Conservation (phyloP, 2,329 filamentous ascomycete genomes). For the Dichotomopilus funicola region DNA sequence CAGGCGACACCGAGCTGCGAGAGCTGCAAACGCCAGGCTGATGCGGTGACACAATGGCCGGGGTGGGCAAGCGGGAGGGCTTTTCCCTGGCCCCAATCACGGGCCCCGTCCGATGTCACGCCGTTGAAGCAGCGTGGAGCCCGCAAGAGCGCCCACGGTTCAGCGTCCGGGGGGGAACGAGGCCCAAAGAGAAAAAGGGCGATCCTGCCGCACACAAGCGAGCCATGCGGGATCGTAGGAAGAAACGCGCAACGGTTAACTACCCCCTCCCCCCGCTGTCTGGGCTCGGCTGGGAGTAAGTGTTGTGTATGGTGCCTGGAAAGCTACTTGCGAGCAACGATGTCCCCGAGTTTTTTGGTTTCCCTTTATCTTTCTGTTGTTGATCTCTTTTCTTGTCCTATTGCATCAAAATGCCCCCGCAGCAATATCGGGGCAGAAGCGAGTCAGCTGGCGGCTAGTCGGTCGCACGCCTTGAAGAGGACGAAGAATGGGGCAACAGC, state of each 20-base stretch:
- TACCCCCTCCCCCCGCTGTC: background rate
- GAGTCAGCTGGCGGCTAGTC: conserved; percentile 22
- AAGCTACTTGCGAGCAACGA: too few relatives aligned
- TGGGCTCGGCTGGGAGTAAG: too few relatives aligned
- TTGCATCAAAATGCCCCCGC: conserved; percentile 1
- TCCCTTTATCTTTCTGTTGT: background rate
- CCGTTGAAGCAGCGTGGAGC: conserved; percentile 17
- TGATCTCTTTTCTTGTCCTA: background rate
- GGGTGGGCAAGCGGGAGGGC: background rate
- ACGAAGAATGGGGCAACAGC: conserved; percentile 6
- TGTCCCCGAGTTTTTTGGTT: background rate
- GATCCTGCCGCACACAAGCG: conserved; percentile 4
- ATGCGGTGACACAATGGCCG: conserved; percentile 6
- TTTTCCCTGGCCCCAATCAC: conserved; percentile 4
- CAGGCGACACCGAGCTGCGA: conserved; percentile 2
- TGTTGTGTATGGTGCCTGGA: too few relatives aligned
- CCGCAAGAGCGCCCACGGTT: background rate
- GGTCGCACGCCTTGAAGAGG: conserved; percentile 4
- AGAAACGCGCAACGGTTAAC: conserved; percentile 9
- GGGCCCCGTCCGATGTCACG: conserved; percentile 20
- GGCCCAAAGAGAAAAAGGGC: background rate
- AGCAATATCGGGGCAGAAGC: conserved; percentile 7
- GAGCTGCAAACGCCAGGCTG: conserved; percentile 17
- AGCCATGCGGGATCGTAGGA: conserved; percentile 2
- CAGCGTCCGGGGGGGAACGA: background rate